Evolutionary conservation across 2,329 filamentous ascomycete species (phyloP), one percentile per base, ranked within the genome.

Genomic region (Thielaviopsis punctulata): DNA sequence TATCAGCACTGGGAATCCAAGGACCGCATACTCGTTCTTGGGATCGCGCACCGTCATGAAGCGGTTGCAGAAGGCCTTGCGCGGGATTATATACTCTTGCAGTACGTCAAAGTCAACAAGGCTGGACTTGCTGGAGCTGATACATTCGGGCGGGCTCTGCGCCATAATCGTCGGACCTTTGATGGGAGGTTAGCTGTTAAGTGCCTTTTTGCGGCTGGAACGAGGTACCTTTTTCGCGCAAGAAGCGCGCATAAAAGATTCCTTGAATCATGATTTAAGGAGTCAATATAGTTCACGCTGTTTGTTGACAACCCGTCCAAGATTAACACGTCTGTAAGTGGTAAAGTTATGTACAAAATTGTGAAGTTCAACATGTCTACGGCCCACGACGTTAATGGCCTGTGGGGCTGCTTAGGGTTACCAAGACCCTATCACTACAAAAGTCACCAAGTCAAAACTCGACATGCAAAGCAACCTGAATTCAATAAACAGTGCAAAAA

Each of bases 1-100:
- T 62, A 96, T 86, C 63, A 87, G 90, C 51, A 96, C 83, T 0
- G 92, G 92, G 60, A 88, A 87, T 15, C 89, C 87, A 30, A 98
- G 75, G 52, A 98, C 79, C 54, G 82, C 80, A 65, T 89, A 84
- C 58, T 77, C 77, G 59, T 73, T 72, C 52, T 79, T 75, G 0
- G 79, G 77, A 45, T 86, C 83, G 64, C 82, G 82, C 52, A 93
- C 82, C 24, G 84, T 84, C 56, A 96, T 76, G 56, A 89, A 82
- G 57, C 88, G 86, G 64, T 95, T 93, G 73, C 90, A 95, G 63
- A 98, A 92, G 61, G 90, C 85, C 66, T 95, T 87, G 51, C 86
- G 84, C 18, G 92, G 92, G 61, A 98, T 95, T 62, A 98, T 83
- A 69, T 94, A 95, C 63, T 90, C 83, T 15, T 86, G 85, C 59